Evolutionary conservation across 179 eudicot species (phyloP), one percentile per base, ranked within the genome.

Genomic region (Sideroxylon spinosum): DNA sequence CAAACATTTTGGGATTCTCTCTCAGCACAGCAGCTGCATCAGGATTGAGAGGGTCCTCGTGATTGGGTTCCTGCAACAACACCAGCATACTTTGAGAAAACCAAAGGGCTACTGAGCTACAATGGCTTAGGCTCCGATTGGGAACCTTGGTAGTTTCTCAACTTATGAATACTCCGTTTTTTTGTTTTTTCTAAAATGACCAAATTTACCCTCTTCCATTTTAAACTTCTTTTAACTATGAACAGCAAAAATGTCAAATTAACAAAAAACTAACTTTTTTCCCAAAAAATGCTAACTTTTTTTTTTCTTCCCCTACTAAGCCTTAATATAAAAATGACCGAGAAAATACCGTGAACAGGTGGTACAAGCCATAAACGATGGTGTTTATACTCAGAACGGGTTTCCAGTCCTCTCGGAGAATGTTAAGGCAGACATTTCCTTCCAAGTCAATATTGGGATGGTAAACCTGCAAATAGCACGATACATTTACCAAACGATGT

Each of bases 1-100:
- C 97, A 14, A 95, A 95, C 90, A 84, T 77, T 74, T 89, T 95
- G 1, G 99, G 99, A 85, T 89, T 92, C 52, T 95, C 98, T 85
- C 96, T 93, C 83, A 95, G 80, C 68, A 92, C 98, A 3, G 91
- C 98, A 69, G 99, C 99, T 49, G 98, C 99, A 50, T 93, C 99
- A 23, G 87, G 93, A 72, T 95, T 95, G 28, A 95, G 89, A 32
- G 99, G 99, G 86, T 95, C 99, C 86, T 95, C 99, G 53, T 87
- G 83, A 78, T 95, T 95, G 12, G 99, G 99, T 86, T 93, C 91
- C 99, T 93, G 88, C n/a, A 13, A 11, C 13, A 23, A 12, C 68
- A 4, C 17, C 78, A 23, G 26, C 56, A 19, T 16, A 46, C 3
- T 49, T 49, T 48, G 56, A 22, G 56, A 37, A 56, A 29, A 9